A percentile compares a stretch with the other conserved stretches of the same genome.
Evolutionary conservation across 2,329 filamentous ascomycete species (phyloP).

Genomic region (Plenodomus biglobosus): DNA sequence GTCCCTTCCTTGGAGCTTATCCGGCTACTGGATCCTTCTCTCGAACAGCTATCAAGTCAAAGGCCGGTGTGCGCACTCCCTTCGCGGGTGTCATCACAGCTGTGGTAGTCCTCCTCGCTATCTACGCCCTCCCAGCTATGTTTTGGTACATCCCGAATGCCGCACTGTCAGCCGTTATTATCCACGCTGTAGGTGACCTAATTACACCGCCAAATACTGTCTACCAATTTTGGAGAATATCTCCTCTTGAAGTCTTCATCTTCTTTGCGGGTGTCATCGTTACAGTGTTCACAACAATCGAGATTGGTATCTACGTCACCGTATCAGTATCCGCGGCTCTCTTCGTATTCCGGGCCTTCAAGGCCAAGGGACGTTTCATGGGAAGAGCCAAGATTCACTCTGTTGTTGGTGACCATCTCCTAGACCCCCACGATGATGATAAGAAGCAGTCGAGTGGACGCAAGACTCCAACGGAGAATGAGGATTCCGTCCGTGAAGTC

Average conservation of each 20-base stretch:
- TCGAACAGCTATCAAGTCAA: slow-evolving; percentile 94
- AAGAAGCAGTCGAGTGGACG: slow-evolving; percentile 18
- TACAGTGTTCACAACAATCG: slow-evolving; percentile 83
- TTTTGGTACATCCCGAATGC: slow-evolving; percentile 93
- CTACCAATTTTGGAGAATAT: slow-evolving; percentile 94
- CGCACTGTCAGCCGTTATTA: slow-evolving; percentile 82
- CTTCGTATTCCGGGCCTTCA: slow-evolving; percentile 79
- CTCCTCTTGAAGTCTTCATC: slow-evolving; percentile 84
- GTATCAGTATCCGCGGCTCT: slow-evolving; percentile 75
- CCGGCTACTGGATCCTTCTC: slow-evolving; percentile 95
- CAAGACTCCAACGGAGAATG: slow-evolving; percentile 26
- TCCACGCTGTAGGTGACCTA: slow-evolving; percentile 91
- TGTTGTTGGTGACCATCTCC: slow-evolving; percentile 71
- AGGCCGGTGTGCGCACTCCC: slow-evolving; percentile 90
- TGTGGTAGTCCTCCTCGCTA: slow-evolving; percentile 79
- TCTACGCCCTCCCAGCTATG: slow-evolving; percentile 82
- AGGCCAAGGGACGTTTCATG: slow-evolving; percentile 80
- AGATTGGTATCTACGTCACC: slow-evolving; percentile 89
- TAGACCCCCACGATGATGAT: slow-evolving; percentile 52
- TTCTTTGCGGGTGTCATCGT: slow-evolving; percentile 93
- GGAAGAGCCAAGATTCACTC: slow-evolving; percentile 85
- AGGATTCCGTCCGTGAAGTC: slow-evolving; percentile 66
- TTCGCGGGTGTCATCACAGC: slow-evolving; percentile 89
- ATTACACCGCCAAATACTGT: slow-evolving; percentile 90
- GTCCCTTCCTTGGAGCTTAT: slow-evolving; percentile 87